Evolutionary conservation across 1,284 basidiomycete genomes (phyloP).

Genomic region (Puccinia coronata): DNA sequence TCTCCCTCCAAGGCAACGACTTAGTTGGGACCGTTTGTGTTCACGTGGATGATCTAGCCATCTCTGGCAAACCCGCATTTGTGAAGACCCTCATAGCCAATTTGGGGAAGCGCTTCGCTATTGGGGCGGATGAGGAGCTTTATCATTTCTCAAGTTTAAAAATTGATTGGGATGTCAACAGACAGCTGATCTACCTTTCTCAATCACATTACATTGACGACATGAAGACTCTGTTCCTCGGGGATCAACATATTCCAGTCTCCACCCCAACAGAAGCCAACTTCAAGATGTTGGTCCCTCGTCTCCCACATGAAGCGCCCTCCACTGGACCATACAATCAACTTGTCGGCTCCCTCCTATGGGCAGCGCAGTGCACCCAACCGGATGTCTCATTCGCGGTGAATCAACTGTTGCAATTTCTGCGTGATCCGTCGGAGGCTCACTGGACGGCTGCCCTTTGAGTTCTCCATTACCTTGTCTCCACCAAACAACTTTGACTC

Average conservation of each 20-base stretch:
- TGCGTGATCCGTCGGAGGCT: not conserved
- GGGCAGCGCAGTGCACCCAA: not conserved
- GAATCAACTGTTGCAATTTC: conserved; percentile 5
- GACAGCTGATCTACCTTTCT: not conserved
- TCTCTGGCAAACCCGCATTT: not conserved
- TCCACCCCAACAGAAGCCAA: not conserved
- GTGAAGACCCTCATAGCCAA: not conserved
- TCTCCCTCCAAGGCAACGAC: not conserved
- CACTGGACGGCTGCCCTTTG: conserved; percentile 1
- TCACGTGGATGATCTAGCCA: conserved; percentile 24
- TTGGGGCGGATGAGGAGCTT: too few species aligned
- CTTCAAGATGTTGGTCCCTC: not conserved
- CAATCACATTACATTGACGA: conserved; percentile 13
- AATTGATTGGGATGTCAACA: not conserved
- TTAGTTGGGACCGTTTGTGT: not conserved
- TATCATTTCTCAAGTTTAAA: not conserved
- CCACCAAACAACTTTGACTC: not conserved
- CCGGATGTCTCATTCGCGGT: not conserved
- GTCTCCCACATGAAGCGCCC: not conserved
- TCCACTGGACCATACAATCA: not conserved
- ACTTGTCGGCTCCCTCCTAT: conserved; percentile 1
- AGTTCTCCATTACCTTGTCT: not conserved
- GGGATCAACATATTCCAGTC: not conserved
- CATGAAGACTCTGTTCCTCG: not conserved
- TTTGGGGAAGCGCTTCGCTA: not conserved